Base-by-base conservation (phyloP, 2,329 filamentous ascomycete species). In the Cordyceps cicadae region DNA sequence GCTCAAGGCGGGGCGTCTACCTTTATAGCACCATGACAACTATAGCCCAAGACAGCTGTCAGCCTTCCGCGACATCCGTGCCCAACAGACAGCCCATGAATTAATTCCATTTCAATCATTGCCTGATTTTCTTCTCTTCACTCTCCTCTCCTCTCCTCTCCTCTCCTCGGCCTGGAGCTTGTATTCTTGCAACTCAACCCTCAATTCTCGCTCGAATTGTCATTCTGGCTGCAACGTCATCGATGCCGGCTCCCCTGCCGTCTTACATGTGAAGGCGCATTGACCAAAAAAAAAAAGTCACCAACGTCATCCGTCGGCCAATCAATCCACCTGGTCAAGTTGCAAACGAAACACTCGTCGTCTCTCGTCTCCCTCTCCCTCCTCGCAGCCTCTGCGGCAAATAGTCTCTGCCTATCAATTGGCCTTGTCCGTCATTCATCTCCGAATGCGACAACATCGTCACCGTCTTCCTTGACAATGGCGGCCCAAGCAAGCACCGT, bases 41-140 rank as follows among this genome's bases (percentile, higher is more conserved):
- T n/a, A n/a, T n/a, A n/a, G n/a, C n/a, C n/a, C n/a, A n/a, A n/a
- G n/a, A n/a, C n/a, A n/a, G n/a, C n/a, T n/a, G n/a, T n/a, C n/a
- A n/a, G n/a, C n/a, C n/a, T 48, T 56, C 54, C 54, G 54, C n/a
- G 37, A 48, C 54, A 49, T 56, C 54, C 54, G 54, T 19, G 32
- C 41, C 29, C 43, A 48, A 37, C 15, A n/a, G n/a, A n/a, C n/a
- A n/a, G n/a, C n/a, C n/a, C n/a, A n/a, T n/a, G n/a, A n/a, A n/a
- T 14, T 11, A 37, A 37, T 37, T 37, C 6, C 9, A 3, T 34
- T 37, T 9, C 15, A 43, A 43, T 17, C 19, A 2, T n/a, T 32
- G 32, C n/a, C 5, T 37, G 24, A 11, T 5, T 37, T 37, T 14
- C 29, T 19, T 14, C 12, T 15, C 2, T 26, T 17, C 11, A 3